These are phyloP conservation scores for Diaporthe citriasiana DNA, from an alignment of 2,329 filamentous ascomycete species.

Conservation along the genomic window DNA sequence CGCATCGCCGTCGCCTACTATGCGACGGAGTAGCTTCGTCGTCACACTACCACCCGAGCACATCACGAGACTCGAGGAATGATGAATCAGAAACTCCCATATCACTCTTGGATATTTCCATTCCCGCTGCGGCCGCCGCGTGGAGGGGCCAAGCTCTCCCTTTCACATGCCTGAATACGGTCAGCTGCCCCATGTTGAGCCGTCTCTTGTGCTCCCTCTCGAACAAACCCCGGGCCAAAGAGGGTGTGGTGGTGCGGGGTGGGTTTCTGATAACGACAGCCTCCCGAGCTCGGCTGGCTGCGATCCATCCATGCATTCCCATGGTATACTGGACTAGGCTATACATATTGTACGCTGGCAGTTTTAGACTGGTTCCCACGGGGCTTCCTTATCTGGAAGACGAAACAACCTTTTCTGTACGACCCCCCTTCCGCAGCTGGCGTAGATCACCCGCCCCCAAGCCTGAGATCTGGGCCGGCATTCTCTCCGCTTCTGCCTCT, in stretches of 20 bases:
- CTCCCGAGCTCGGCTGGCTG: conserved; percentile 22
- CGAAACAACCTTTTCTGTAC: not conserved
- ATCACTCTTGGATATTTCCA: not conserved
- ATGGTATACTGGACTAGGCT: too few species aligned
- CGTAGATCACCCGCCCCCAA: conserved; percentile 15
- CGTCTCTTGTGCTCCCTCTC: conserved; percentile 15
- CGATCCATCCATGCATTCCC: not conserved
- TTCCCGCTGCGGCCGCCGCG: conserved; percentile 14
- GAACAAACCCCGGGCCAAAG: not conserved
- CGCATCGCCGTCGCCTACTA: not conserved
- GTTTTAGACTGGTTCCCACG: not conserved
- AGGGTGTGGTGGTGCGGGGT: conserved; percentile 32
- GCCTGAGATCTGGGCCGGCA: not conserved
- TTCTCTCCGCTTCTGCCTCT: not conserved
- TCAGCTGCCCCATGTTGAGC: conserved; percentile 4
- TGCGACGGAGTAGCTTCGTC: not conserved
- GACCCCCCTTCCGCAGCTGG: conserved; percentile 11
- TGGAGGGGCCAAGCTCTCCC: not conserved
- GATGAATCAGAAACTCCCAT: conserved; percentile 19
- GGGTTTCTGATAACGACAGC: conserved; percentile 13
- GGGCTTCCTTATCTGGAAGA: not conserved
- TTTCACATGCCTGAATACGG: conserved; percentile 16
- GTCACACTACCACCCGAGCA: conserved; percentile 12
- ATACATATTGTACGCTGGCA: too few species aligned
- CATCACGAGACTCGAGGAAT: conserved; percentile 27